A percentile compares a stretch with the other conserved stretches of the same genome.
Evolutionary conservation across 805 yeast species (phyloP).

Genomic region (Naumovozyma castellii): DNA sequence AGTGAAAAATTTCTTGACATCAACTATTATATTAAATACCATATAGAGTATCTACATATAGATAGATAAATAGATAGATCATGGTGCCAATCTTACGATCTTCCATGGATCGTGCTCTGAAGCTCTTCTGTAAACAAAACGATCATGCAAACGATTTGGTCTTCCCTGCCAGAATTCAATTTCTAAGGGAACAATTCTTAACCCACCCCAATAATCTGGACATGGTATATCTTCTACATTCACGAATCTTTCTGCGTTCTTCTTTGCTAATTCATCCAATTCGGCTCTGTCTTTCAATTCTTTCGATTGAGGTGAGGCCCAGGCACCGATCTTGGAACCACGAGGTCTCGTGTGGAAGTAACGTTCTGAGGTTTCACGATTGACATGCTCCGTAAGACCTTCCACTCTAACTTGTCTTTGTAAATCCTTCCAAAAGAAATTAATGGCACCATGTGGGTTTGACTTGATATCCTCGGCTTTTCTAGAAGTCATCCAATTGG

Average conservation of each 20-base stretch:
- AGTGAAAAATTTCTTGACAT: too few species aligned
- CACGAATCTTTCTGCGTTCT: conserved; percentile 48
- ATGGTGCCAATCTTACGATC: conserved; percentile 66
- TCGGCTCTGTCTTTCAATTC: conserved; percentile 49
- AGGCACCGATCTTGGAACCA: conserved; percentile 90
- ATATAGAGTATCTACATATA: background rate
- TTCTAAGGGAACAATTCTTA: conserved; percentile 78
- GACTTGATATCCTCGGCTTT: conserved; percentile 61
- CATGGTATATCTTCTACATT: conserved; percentile 64
- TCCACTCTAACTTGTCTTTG: conserved; percentile 93
- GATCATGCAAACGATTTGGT: conserved; percentile 78
- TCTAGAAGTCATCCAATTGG: conserved; percentile 85
- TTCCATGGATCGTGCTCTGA: conserved; percentile 47
- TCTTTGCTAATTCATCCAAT: conserved; percentile 44
- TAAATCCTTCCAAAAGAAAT: conserved; percentile 83
- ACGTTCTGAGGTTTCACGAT: conserved; percentile 60
- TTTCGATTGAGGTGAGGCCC: conserved; percentile 87
- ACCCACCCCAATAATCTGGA: conserved; percentile 95
- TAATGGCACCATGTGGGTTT: conserved; percentile 74
- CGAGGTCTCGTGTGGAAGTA: conserved; percentile 86
- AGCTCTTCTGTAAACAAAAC: conserved; percentile 62
- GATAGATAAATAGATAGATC: conserved; percentile 1
- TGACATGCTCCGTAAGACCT: conserved; percentile 68
- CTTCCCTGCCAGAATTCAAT: conserved; percentile 98
- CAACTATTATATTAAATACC: too few species aligned